Evolutionary conservation across 2,329 filamentous ascomycete genomes (phyloP).

Genomic region (Botrytis tulipae): DNA sequence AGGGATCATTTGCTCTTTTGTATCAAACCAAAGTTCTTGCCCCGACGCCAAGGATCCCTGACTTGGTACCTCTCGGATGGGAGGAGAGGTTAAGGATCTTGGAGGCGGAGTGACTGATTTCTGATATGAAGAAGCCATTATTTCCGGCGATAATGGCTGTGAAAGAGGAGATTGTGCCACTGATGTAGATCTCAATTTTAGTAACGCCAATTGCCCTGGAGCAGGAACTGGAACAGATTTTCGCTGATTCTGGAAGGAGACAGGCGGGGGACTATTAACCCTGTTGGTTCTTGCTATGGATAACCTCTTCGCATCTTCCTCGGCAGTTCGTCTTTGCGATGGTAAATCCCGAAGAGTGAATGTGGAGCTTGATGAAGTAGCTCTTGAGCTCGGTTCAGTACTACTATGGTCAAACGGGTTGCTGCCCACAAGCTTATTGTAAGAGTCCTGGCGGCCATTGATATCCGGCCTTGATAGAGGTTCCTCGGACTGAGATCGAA

Average conservation of each 20-base stretch:
- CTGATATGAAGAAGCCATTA: background rate
- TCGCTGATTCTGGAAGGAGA: slow-evolving; percentile 26
- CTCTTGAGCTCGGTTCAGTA: slow-evolving; percentile 6
- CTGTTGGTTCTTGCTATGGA: slow-evolving; percentile 16
- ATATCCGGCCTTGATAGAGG: background rate
- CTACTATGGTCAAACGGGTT: slow-evolving; percentile 8
- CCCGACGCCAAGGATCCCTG: background rate
- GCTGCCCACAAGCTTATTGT: slow-evolving; percentile 4
- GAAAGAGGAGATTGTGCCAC: background rate
- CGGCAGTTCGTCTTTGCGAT: slow-evolving; percentile 15
- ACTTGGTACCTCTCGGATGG: slow-evolving; percentile 2
- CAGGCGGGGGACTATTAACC: slow-evolving; percentile 13
- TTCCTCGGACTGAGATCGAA: background rate
- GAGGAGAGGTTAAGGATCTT: background rate
- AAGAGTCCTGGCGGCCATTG: slow-evolving; percentile 11
- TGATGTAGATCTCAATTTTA: background rate
- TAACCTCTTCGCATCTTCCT: slow-evolving; percentile 17
- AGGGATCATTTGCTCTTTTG: background rate
- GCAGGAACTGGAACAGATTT: slow-evolving; percentile 7
- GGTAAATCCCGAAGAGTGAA: slow-evolving; percentile 22
- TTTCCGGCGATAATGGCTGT: background rate
- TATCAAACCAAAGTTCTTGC: slow-evolving; percentile 9
- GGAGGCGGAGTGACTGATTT: background rate
- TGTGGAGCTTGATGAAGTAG: slow-evolving; percentile 12
- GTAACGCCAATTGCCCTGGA: background rate